phyloP scores from a whole-genome alignment of 2,329 filamentous ascomycete species.

The Aspergillus sp. region DNA sequence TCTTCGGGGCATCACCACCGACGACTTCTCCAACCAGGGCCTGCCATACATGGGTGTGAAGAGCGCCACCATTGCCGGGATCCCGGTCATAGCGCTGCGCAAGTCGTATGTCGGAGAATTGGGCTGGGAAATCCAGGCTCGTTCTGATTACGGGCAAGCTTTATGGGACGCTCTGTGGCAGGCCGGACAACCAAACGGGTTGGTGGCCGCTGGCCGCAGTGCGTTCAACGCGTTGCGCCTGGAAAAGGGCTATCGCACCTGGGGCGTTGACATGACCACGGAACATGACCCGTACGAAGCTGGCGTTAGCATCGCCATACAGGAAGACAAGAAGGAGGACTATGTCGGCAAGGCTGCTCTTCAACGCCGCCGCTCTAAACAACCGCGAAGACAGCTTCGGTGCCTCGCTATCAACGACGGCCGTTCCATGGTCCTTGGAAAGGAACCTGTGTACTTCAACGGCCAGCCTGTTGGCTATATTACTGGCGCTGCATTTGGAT shows the following conservation, averaged over 20 bases:
- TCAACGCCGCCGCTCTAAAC: conserved; percentile 29
- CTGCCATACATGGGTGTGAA: conserved; percentile 47
- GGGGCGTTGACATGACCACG: conserved; percentile 51
- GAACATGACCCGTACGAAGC: conserved; percentile 56
- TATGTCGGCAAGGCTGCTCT: conserved; percentile 49
- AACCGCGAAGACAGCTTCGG: conserved; percentile 33
- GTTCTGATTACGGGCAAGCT: conserved; percentile 49
- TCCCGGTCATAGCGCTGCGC: conserved; percentile 50
- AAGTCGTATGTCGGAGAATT: conserved; percentile 55
- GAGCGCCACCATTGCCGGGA: conserved; percentile 43
- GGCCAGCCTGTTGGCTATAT: conserved; percentile 48
- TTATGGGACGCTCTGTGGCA: conserved; percentile 53
- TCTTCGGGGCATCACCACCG: conserved; percentile 31
- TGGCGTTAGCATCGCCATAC: conserved; percentile 46
- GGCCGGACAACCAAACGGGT: conserved; percentile 47
- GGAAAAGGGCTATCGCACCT: conserved; percentile 53
- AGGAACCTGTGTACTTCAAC: conserved; percentile 51
- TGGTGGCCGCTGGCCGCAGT: conserved; percentile 51
- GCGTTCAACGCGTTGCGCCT: conserved; percentile 53
- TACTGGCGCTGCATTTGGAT: conserved; percentile 54
- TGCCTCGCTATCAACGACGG: conserved; percentile 51
- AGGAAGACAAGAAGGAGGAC: conserved; percentile 24
- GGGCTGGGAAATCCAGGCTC: conserved; percentile 57
- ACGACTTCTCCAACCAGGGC: conserved; percentile 22
- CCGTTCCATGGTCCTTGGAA: conserved; percentile 50